These are phyloP conservation scores for Prunus mira DNA, from an alignment of 306 rosid genomes.

Conservation along the genomic window DNA sequence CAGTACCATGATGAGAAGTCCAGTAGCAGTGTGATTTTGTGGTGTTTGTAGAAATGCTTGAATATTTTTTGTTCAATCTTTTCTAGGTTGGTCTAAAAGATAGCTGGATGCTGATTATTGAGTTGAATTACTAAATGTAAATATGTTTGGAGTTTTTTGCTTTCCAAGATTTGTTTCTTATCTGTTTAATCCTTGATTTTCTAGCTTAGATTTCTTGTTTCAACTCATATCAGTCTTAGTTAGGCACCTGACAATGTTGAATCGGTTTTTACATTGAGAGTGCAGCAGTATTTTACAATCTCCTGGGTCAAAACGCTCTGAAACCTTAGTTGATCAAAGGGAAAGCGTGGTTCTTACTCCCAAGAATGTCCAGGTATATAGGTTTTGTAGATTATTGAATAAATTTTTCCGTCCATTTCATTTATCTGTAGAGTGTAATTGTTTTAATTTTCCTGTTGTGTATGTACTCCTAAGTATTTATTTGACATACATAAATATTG, in stretches of 20 bases:
- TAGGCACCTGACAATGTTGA: constrained; percentile 35
- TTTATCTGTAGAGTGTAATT: constrained; percentile 8
- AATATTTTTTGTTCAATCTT: neutral
- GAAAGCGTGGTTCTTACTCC: constrained; percentile 86
- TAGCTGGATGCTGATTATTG: neutral
- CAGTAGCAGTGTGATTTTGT: neutral
- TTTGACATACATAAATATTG: neutral
- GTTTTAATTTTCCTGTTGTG: constrained; percentile 14
- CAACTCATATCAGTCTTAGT: constrained; percentile 1
- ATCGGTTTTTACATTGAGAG: constrained; percentile 42
- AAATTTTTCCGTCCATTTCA: neutral
- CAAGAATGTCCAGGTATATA: constrained; percentile 89
- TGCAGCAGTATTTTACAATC: constrained; percentile 71
- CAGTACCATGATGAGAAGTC: neutral
- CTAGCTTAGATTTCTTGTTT: neutral
- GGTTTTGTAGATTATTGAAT: constrained; percentile 7
- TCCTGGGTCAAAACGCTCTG: constrained; percentile 76
- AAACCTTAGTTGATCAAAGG: constrained; percentile 66
- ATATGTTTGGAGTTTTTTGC: neutral
- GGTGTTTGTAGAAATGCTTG: neutral
- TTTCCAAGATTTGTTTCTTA: neutral
- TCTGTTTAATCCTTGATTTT: neutral
- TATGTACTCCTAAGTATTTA: neutral
- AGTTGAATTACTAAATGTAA: neutral
- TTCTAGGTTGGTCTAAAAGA: neutral